Conservation (phyloP, 2,329 filamentous ascomycete genomes). For the Huntiella decipiens region DNA sequence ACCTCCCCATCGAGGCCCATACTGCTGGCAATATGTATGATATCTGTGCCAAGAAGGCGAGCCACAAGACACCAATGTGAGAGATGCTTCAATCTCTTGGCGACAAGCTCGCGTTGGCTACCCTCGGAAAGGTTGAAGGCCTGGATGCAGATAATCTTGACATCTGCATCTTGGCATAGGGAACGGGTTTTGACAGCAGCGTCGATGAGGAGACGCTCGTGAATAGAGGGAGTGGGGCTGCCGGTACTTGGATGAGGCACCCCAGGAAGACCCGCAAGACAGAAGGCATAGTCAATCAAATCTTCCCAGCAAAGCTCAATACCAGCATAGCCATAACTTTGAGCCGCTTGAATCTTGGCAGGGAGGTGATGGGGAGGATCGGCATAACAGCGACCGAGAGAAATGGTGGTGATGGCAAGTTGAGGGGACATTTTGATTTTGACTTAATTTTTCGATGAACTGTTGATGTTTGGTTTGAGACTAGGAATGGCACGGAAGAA, state of each 20-base stretch:
- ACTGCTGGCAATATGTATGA: constrained; percentile 56
- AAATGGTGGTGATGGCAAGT: constrained; percentile 58
- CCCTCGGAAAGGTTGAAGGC: constrained; percentile 68
- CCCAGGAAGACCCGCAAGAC: too few relatives aligned
- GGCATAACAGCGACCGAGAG: constrained; percentile 48
- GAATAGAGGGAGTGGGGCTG: constrained; percentile 18
- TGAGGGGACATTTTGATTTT: constrained; percentile 29
- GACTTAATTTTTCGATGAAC: background rate
- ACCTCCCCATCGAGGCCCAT: constrained; percentile 36
- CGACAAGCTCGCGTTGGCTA: constrained; percentile 39
- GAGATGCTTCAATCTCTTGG: constrained; percentile 40
- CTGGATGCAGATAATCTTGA: constrained; percentile 49
- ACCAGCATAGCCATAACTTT: constrained; percentile 39
- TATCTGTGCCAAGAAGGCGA: constrained; percentile 43
- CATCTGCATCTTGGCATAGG: constrained; percentile 35
- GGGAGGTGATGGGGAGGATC: constrained; percentile 50
- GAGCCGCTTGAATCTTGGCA: constrained; percentile 42
- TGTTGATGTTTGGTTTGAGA: too few relatives aligned
- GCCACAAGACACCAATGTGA: constrained; percentile 51
- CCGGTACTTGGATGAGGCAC: background rate
- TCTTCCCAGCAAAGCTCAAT: constrained; percentile 69
- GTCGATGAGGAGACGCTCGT: constrained; percentile 21
- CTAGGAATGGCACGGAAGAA: too few relatives aligned
- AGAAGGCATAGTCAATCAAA: constrained; percentile 28
- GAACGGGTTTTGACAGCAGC: constrained; percentile 38